Base-by-base conservation (phyloP, 176 grass and related monocot species). In the Metroxylon sagu region DNA sequence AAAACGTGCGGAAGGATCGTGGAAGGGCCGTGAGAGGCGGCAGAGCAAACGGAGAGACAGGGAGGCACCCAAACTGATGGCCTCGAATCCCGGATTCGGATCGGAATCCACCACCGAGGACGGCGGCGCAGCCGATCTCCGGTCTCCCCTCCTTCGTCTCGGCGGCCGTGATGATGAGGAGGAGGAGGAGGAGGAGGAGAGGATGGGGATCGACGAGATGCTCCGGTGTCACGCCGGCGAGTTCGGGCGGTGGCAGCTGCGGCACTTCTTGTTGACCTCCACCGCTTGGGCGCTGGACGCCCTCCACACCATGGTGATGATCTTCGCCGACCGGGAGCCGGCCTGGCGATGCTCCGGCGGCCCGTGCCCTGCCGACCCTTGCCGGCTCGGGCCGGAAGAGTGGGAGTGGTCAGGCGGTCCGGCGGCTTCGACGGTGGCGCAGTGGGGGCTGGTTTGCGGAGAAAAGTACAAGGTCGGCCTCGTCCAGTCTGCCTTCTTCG, bases 161-260 rank as follows among this genome's bases (percentile, higher is more conserved):
- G n/a, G 49, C 30, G 26, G 31, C 6, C 52, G 17, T 14, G 52
- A 6, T 0, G 12, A 39, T 39, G 7, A 8, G 35, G 35, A 43
- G 0, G 14, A 10, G 8, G 8, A 43, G 35, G 29, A 31, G 29
- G 29, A 17, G 27, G 2, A 64, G 14, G 35, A 50, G 39, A 62
- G 90, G 17, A 2, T 95, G 76, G 65, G 86, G 73, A 76, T 96
- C 73, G 91, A 96, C 64, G 80, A 96, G 4, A 74, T 80, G 77
- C 80, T 95, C 52, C 51, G 60, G 43, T 0, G 25, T 52, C 53
- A 95, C 68, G 83, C 86, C 10, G 91, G 90, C 0, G 86, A 90
- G 68, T 90, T 96, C 69, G 91, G 91, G 64, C 61, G 75, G 60
- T 96, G 91, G 91, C 91, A 96, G 83, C 91, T 95, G 63, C 85